Evolutionary conservation across 2,329 filamentous ascomycete genomes (phyloP).

Genomic region (Dichotomopilus funicola): DNA sequence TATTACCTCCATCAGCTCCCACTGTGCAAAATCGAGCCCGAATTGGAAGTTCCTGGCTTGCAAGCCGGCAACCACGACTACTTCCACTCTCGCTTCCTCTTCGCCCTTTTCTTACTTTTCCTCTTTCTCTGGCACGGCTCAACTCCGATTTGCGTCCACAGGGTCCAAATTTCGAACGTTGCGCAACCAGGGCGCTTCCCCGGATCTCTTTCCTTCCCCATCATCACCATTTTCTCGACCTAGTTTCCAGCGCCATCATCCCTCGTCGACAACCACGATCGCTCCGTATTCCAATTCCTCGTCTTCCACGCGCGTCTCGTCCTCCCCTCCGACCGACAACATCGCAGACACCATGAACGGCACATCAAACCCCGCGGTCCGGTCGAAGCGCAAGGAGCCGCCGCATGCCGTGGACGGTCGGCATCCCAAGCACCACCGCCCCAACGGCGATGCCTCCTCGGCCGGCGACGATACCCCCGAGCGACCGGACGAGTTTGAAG

Average conservation of each 20-base stretch:
- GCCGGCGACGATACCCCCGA: conserved; percentile 46
- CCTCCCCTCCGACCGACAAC: neutral
- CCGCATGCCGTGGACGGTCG: conserved; percentile 37
- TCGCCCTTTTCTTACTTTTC: too few relatives aligned
- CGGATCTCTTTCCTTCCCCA: too few relatives aligned
- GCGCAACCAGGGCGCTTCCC: too few relatives aligned
- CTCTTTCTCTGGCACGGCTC: too few relatives aligned
- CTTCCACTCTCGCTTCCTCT: neutral
- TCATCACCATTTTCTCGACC: too few relatives aligned
- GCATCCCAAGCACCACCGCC: conserved; percentile 37
- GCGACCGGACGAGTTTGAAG: conserved; percentile 36
- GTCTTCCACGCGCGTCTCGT: neutral
- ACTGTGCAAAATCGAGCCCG: neutral
- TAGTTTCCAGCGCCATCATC: too few relatives aligned
- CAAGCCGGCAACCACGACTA: neutral
- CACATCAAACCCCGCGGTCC: conserved; percentile 18
- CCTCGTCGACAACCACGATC: too few relatives aligned
- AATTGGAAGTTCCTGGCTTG: neutral
- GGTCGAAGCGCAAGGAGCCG: conserved; percentile 47
- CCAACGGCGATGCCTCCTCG: conserved; percentile 43
- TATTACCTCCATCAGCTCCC: conserved; percentile 11
- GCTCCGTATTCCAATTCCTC: too few relatives aligned
- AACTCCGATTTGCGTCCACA: too few relatives aligned
- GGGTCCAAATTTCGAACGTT: too few relatives aligned
- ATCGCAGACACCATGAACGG: conserved; percentile 23